Base-by-base conservation (phyloP, 345 rosid species). In the Noccaea caerulescens region DNA sequence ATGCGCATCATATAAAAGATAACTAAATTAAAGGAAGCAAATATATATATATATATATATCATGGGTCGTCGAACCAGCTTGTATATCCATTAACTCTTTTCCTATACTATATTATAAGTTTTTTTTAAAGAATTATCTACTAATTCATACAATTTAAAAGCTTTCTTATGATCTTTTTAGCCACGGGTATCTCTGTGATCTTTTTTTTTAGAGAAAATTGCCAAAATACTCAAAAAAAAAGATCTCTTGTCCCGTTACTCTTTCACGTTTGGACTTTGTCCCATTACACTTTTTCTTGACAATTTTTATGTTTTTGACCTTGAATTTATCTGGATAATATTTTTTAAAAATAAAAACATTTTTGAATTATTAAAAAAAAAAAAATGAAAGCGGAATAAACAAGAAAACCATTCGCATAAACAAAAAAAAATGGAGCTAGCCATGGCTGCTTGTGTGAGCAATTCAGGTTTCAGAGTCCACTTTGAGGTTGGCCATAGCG, bases 341-440 rank as follows among this genome's bases (percentile, higher is more conserved):
- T n/a, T n/a, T n/a, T n/a, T n/a, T n/a, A n/a, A n/a, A n/a, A n/a
- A n/a, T n/a, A n/a, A n/a, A n/a, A n/a, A n/a, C n/a, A n/a, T n/a
- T n/a, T n/a, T n/a, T n/a, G n/a, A n/a, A n/a, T n/a, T n/a, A n/a
- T n/a, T n/a, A n/a, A n/a, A n/a, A n/a, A n/a, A n/a, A n/a, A n/a
- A n/a, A n/a, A n/a, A n/a, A n/a, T n/a, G n/a, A n/a, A n/a, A n/a
- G n/a, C n/a, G n/a, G n/a, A n/a, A n/a, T n/a, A n/a, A n/a, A n/a
- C n/a, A n/a, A n/a, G n/a, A n/a, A n/a, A n/a, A n/a, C n/a, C n/a
- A n/a, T n/a, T n/a, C n/a, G n/a, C n/a, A n/a, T n/a, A n/a, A n/a
- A n/a, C n/a, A n/a, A n/a, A n/a, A n/a, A 64, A 93, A 84, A 47
- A 90, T 88, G 10, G 98, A 88, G 66, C 76, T 84, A 0, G 84